Evolutionary conservation across 83 land plant genomes (phyloP).

Genomic region (Picea mariana): DNA sequence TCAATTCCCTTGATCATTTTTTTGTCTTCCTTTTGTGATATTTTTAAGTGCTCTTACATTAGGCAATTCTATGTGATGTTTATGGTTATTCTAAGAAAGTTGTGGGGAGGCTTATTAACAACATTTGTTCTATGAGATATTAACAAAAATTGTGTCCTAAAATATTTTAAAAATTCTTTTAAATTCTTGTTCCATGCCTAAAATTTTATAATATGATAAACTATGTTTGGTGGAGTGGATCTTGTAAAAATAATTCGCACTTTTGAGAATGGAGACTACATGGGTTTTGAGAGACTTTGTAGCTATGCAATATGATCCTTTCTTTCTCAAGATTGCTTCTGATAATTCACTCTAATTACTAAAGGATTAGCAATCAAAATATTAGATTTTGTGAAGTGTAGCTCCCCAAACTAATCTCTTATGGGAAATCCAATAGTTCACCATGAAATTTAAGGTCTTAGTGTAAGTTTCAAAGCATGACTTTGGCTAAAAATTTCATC

Average conservation of each 20-base stretch:
- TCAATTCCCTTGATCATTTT: constrained; percentile 72
- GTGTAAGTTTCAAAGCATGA: no score
- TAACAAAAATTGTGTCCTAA: background rate
- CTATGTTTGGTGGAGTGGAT: constrained; percentile 43
- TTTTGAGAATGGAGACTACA: constrained; percentile 31
- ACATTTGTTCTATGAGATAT: background rate
- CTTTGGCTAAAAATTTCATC: no score
- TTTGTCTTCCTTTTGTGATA: constrained; percentile 48
- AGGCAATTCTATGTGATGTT: constrained; percentile 14
- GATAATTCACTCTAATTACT: no score
- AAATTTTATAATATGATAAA: background rate
- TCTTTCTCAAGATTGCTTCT: background rate
- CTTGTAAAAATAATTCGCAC: constrained; percentile 27
- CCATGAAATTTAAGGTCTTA: no score
- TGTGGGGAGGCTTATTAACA: background rate
- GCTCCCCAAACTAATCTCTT: no score
- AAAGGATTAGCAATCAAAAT: no score
- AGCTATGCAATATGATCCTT: constrained; percentile 15
- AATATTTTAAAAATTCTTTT: no score
- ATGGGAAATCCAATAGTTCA: no score
- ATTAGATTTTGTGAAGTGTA: no score
- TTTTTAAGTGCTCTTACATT: constrained; percentile 53
- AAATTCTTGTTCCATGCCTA: background rate
- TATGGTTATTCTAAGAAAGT: background rate
- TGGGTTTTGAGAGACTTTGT: constrained; percentile 50